A percentile compares a stretch with the other conserved stretches of the same genome.
Evolutionary conservation across 306 rosid genomes (phyloP).

Genomic region (Rosa multiflora): DNA sequence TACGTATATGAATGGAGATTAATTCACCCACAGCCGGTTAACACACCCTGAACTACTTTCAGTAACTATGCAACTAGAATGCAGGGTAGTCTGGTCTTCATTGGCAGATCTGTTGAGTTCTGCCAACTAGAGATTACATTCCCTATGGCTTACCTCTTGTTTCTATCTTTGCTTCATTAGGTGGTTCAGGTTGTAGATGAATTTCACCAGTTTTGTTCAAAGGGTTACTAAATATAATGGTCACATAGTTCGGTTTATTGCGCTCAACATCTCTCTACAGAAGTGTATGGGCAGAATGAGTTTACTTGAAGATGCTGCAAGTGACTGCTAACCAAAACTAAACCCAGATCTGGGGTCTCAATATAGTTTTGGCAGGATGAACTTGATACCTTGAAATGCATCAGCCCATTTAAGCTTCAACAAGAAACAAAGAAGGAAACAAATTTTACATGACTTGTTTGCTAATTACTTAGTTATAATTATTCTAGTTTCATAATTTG

Average conservation of each 20-base stretch:
- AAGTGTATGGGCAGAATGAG: not conserved
- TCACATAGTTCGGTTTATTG: not conserved
- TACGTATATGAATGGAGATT: conserved; percentile 4
- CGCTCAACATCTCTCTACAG: not conserved
- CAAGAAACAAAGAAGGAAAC: not conserved
- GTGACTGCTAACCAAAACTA: not conserved
- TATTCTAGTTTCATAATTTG: not conserved
- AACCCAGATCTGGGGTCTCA: not conserved
- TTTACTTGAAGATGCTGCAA: not conserved
- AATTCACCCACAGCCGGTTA: conserved; percentile 6
- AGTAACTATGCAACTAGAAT: conserved; percentile 16
- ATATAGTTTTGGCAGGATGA: not conserved
- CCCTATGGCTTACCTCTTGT: conserved; percentile 34
- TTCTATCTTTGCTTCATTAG: conserved; percentile 5
- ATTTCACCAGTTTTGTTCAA: not conserved
- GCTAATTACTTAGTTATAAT: not conserved
- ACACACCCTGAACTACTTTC: conserved; percentile 3
- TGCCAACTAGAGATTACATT: conserved; percentile 21
- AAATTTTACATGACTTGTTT: not conserved
- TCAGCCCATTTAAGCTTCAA: not conserved
- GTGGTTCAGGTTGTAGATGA: not conserved
- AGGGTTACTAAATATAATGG: not conserved
- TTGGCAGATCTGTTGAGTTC: conserved; percentile 19
- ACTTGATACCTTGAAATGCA: not conserved
- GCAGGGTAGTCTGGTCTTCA: conserved; percentile 4